Conservation (phyloP, 805 yeast species). For the Pichia scutulata region DNA sequence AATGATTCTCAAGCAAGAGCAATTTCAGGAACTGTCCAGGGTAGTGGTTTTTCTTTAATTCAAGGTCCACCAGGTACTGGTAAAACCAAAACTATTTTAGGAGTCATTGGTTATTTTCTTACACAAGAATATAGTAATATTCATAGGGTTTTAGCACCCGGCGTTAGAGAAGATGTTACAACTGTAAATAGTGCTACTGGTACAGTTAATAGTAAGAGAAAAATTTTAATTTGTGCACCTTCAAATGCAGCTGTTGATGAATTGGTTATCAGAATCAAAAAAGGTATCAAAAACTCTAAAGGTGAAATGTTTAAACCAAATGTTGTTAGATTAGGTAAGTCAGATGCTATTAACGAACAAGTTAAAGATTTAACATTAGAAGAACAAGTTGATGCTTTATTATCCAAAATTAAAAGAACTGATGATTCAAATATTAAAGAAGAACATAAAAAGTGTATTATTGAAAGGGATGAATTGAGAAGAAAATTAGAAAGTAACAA, state of each 20-base stretch:
- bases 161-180: constrained; percentile 3
- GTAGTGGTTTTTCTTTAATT: constrained; percentile 77
- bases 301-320: constrained; percentile 53
- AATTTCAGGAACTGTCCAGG: constrained; percentile 59
- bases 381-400: constrained; percentile 65
- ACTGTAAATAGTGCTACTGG: neutral
- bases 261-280: constrained; percentile 69
- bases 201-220: constrained; percentile 29
- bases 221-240: constrained; percentile 90
- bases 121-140: constrained; percentile 24
- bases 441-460: constrained; percentile 44
- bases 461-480: constrained; percentile 51
- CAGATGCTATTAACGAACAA: constrained; percentile 78
- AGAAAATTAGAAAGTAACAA: constrained; percentile 24
- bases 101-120: constrained; percentile 74
- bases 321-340: constrained; percentile 80
- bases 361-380: constrained; percentile 82
- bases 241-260: constrained; percentile 99
- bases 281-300: constrained; percentile 53
- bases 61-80: constrained; percentile 99
- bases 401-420: constrained; percentile 26
- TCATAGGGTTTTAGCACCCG: constrained; percentile 11
- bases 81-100: constrained; percentile 92
- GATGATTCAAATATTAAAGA: constrained; percentile 43
- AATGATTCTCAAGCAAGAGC: constrained; percentile 91